Base-by-base conservation (phyloP, 352 stramenopile species). In the Globisporangium recalcitrans region DNA sequence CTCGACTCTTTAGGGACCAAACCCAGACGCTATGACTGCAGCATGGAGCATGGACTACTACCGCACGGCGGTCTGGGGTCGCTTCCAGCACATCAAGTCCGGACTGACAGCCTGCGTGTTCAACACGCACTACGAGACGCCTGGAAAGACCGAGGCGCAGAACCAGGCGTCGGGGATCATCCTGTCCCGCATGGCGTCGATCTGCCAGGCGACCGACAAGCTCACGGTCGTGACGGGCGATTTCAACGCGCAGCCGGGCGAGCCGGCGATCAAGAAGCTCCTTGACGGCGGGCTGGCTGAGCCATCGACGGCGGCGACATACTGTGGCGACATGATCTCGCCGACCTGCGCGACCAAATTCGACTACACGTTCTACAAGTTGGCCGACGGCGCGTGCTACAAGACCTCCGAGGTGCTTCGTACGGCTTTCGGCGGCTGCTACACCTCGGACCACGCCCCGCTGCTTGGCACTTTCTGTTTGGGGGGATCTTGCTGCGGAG, bases 81-180 rank as follows among this genome's bases (percentile, higher is more conserved):
- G 84, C 42, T 93, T 93, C 72, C 62, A 91, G 62, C 80, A 91
- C 63, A 72, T 75, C 56, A 63, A 60, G 16, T 81, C 75, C 1
- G 78, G 80, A 21, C 62, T 77, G 10, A 88, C 78, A 0, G 79
- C 90, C 7, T 93, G 84, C 31, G 61, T 93, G 27, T 62, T 91
- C 49, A 93, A 93, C 65, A 91, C 84, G 56, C 84, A 91, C 73
- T 93, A 87, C 60, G 84, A 93, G 69, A 93, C 80, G 1, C 82
- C 79, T 16, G 84, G 84, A 5, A 88, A 93, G 24, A 73, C 88
- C 26, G 72, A 87, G 44, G 81, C 81, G 11, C 83, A 93, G 67
- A 74, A 73, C 27, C 71, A 91, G 40, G 80, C 69, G 13, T 82
- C 82, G 1, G 69, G 78, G 27, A 86, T 93, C 65, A 83, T 93